phyloP scores from a whole-genome alignment of 225 moss, liverwort and hornwort genomes.

The Sphagnum tenellum region DNA sequence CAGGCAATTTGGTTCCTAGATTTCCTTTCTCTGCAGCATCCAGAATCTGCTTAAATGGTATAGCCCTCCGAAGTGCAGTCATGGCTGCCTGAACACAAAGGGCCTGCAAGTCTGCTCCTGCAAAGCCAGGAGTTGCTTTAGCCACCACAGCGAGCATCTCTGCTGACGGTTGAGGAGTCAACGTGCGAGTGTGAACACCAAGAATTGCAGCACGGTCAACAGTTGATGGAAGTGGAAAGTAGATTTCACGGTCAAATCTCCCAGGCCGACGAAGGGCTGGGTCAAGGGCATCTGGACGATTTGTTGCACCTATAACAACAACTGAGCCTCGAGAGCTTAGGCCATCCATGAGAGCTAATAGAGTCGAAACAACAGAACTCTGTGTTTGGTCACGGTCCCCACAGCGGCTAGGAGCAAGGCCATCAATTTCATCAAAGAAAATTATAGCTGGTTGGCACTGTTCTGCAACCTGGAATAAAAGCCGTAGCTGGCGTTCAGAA shows the following conservation, averaged over 20 bases:
- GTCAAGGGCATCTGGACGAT: conserved; percentile 81
- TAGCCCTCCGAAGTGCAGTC: conserved; percentile 59
- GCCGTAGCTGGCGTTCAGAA: conserved; percentile 71
- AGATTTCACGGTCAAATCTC: conserved; percentile 80
- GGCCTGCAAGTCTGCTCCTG: conserved; percentile 85
- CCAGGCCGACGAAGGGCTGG: conserved; percentile 82
- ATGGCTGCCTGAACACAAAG: conserved; percentile 69
- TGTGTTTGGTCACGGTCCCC: conserved; percentile 81
- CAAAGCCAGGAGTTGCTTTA: conserved; percentile 68
- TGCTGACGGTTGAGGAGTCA: conserved; percentile 59
- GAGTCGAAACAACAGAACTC: conserved; percentile 79
- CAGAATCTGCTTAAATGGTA: conserved; percentile 56
- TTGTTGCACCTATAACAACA: conserved; percentile 80
- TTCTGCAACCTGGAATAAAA: conserved; percentile 79
- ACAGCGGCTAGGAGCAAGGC: conserved; percentile 83
- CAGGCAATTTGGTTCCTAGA: conserved; percentile 24
- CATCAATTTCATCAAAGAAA: conserved; percentile 87
- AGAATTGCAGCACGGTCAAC: conserved; percentile 63
- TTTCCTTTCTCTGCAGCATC: conserved; percentile 60
- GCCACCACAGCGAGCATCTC: conserved; percentile 60
- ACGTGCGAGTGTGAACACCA: conserved; percentile 60
- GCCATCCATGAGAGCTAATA: conserved; percentile 80
- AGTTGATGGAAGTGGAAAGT: conserved; percentile 68
- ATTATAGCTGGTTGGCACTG: conserved; percentile 76
- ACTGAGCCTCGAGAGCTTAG: conserved; percentile 76